Base-by-base conservation (phyloP, 305 asterid genomes). In the Fraxinus sp. region DNA sequence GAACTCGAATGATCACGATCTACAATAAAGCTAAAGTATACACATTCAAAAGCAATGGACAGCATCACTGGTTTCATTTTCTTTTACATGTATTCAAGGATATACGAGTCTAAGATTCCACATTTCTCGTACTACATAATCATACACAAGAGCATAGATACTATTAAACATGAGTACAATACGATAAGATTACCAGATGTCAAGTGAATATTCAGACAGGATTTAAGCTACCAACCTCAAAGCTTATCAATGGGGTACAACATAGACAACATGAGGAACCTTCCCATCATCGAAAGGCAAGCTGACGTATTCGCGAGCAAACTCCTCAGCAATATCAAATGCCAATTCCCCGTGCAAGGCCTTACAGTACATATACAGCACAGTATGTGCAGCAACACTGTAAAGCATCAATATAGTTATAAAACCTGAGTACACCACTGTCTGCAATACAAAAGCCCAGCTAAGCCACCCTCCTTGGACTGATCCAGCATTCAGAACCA, bases 201-300 rank as follows among this genome's bases (percentile, higher is more conserved):
- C n/a, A 11, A 46, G 57, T 11, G 57, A 46, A 46, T 46, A n/a
- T 52, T 52, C 64, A 52, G 64, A 16, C 24, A 52, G 64, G 5
- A 52, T 52, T 52, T 5, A 52, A 30, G 41, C 76, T 30, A 70
- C 41, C 22, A 32, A 30, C 76, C 39, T 32, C 76, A 28, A 28
- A 30, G 76, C 22, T 70, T 0, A 70, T 70, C 24, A 70, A 28
- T 14, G 10, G 20, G 76, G 76, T 30, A 85, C 88, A 26, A 89
- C 92, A 36, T 89, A 89, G 46, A 85, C 92, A 77, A 91, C 90
- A 79, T 88, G 91, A 28, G 92, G 86, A 49, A 88, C 94, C 89
- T 97, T 94, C 76, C 91, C 94, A 82, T 87, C 93, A 86, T 91
- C 98, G 68, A 87, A 90, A 11, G 98, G 99, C 90, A 97, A 84